Conservation (phyloP, 129 eudicot genomes). For the Logfia minima region DNA sequence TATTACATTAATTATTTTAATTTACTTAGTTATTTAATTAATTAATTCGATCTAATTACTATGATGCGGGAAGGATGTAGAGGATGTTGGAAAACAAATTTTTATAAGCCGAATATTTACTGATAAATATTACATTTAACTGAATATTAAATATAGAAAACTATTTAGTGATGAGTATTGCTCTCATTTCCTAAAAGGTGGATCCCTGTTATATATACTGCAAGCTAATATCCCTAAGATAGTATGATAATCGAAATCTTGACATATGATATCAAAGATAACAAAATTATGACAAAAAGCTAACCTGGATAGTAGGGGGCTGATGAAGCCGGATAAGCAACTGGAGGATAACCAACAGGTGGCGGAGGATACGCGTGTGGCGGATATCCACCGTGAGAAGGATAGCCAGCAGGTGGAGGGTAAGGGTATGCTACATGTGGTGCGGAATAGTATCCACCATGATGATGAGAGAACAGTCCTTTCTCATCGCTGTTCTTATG, state of each 20-base stretch:
- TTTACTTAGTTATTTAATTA: background rate
- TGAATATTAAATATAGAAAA: no score
- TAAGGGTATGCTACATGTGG: constrained; percentile 35
- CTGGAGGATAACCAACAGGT: constrained; percentile 19
- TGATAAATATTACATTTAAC: no score
- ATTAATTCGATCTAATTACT: no score
- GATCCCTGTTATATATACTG: no score
- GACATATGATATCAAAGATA: background rate
- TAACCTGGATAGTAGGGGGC: constrained; percentile 32
- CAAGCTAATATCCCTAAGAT: background rate
- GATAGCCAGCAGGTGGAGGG: constrained; percentile 32
- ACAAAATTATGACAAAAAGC: background rate
- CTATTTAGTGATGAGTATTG: no score
- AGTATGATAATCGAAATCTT: background rate
- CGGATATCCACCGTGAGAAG: constrained; percentile 28
- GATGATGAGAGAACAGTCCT: constrained; percentile 44
- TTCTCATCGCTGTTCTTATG: constrained; percentile 37
- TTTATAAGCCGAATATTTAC: no score
- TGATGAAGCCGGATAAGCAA: constrained; percentile 22
- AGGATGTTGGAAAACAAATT: no score
- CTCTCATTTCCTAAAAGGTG: no score
- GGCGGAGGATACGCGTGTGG: constrained; percentile 26
- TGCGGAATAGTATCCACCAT: constrained; percentile 46
- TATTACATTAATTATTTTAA: no score
- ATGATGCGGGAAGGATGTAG: no score